Base-by-base conservation (phyloP, 75 land plant species). In the Larix kaempferi region DNA sequence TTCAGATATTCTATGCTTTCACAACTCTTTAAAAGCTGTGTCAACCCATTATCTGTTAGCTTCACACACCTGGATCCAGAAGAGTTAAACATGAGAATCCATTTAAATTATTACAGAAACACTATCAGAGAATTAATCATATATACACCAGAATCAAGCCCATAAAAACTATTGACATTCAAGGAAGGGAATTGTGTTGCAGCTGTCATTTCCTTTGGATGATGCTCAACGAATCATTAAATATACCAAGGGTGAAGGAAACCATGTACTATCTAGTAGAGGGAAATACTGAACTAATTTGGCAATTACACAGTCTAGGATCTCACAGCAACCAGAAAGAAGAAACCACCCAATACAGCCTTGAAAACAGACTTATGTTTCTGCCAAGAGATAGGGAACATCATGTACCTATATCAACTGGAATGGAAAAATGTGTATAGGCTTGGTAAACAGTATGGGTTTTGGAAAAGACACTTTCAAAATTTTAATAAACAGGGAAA, bases 31-130 rank as follows among this genome's bases (percentile, higher is more conserved):
- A 91, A 76, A 59, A 93, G 81, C 71, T 85, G 84, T 55, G 78
- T 76, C 78, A 95, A 76, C 57, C 98, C 96, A 73, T 52, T 26
- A 78, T 95, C 98, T 54, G 94, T 89, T 56, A 95, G 77, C 80
- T 91, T 95, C 78, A 93, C 80, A 56, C 98, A 94, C 83, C 98
- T 95, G 74, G 0, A 26, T 49, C 17, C 41, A 73, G 57, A 25
- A 55, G 35, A 23, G 57, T 5, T 4, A 55, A 5, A 25, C 33
- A 55, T 52, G 19, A 73, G 56, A 35, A 19, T 39, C 17, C 17
- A 39, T 49, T 72, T 19, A 13, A 72, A 72, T 19, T 22, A 72
- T 72, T 44, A 52, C 14, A n/a, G 22, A 22, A 72, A 72, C 26
- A 3, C 23, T 11, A 41, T 35, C 16, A 71, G 25, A 10, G 55